Percentiles rank a stretch among this genome's conserved stretches.
Conservation (phyloP, 2,329 filamentous ascomycete genomes). For the Trichoderma asperellum region DNA sequence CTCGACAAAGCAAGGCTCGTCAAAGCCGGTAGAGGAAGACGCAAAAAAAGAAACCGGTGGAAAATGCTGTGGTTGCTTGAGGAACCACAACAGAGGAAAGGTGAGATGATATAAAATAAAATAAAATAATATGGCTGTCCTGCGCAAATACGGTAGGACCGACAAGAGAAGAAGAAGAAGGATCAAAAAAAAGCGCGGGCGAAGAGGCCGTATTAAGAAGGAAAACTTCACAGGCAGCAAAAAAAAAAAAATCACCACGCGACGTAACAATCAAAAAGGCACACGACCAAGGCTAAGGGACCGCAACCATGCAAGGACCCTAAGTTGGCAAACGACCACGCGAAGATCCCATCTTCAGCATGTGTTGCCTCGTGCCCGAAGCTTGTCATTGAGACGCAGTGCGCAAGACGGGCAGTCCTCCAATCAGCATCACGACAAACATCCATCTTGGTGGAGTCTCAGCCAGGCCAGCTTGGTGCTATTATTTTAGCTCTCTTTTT, state of each 20-base stretch:
- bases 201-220: slow-evolving; percentile 21
- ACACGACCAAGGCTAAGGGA: slow-evolving; percentile 28
- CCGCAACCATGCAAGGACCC: slow-evolving; percentile 19
- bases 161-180: background rate
- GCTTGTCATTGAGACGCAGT: slow-evolving; percentile 20
- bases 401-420: background rate
- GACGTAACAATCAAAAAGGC: slow-evolving; percentile 19
- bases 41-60: background rate
- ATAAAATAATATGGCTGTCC: background rate
- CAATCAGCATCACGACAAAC: background rate
- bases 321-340: slow-evolving; percentile 26
- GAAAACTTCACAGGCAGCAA: background rate
- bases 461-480: slow-evolving; percentile 1
- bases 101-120: background rate
- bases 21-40: background rate
- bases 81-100: slow-evolving; percentile 5
- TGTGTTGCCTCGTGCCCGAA: background rate
- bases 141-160: slow-evolving; percentile 3
- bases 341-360: slow-evolving; percentile 28
- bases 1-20: background rate
- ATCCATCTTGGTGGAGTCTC: slow-evolving; percentile 18
- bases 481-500: background rate
- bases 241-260: background rate
- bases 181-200: background rate
- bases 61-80: background rate